Conservation (phyloP, 2,329 filamentous ascomycete genomes). For the Exophiala spinifera region DNA sequence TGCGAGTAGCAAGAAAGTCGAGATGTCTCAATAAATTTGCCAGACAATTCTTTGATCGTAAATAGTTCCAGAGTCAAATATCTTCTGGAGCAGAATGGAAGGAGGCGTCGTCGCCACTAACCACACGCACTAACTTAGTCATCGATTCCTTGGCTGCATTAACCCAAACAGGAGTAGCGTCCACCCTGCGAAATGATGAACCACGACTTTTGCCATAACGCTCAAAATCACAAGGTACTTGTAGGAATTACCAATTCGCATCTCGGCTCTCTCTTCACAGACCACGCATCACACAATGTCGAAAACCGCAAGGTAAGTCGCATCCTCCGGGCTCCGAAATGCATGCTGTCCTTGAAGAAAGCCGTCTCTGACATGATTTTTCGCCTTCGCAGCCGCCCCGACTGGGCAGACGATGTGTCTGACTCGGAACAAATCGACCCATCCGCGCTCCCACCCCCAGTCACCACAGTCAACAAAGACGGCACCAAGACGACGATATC, state of each 20-base stretch:
- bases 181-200: neutral
- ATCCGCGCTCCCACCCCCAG: conserved; percentile 76
- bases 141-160: too few relatives aligned
- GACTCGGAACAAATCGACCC: conserved; percentile 86
- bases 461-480: conserved; percentile 95
- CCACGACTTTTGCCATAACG: neutral
- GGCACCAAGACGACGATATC: conserved; percentile 94
- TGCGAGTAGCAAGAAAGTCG: too few relatives aligned
- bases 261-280: neutral
- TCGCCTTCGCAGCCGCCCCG: conserved; percentile 18
- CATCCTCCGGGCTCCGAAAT: neutral
- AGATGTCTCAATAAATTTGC: too few relatives aligned
- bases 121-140: too few relatives aligned
- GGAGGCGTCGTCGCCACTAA: too few relatives aligned
- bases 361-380: conserved; percentile 10
- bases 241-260: neutral
- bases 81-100: neutral
- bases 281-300: conserved; percentile 21
- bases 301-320: conserved; percentile 26
- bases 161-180: neutral
- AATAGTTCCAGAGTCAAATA: too few relatives aligned
- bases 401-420: conserved; percentile 42
- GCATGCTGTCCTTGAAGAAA: neutral
- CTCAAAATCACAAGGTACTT: neutral
- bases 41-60: too few relatives aligned